Conservation (phyloP, 805 yeast species). For the Wickerhamomyces kurtzmanii region DNA sequence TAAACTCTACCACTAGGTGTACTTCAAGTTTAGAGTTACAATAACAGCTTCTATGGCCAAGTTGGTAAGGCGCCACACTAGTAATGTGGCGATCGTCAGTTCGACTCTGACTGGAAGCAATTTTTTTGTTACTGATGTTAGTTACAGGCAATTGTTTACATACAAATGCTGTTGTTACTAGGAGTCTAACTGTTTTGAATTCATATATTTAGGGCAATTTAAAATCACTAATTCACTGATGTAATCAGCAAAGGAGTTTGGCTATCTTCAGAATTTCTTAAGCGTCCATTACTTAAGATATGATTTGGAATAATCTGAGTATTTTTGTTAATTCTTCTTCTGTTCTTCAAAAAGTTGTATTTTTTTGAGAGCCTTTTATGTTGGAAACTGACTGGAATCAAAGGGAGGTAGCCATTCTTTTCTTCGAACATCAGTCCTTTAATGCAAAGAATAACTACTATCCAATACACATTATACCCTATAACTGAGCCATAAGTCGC, state of each 20-base stretch:
- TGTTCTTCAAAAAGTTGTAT: constrained; percentile 8
- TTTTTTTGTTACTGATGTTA: no score
- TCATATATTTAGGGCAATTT: no score
- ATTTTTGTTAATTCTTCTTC: constrained; percentile 3
- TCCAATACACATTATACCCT: constrained; percentile 70
- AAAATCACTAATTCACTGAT: no score
- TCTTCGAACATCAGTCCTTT: constrained; percentile 41
- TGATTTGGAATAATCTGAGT: constrained; percentile 2
- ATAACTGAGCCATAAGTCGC: constrained; percentile 85
- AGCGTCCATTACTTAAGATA: no score
- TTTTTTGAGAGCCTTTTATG: constrained; percentile 36
- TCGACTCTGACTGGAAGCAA: constrained; percentile 64
- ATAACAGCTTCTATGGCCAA: constrained; percentile 47
- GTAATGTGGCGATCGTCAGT: constrained; percentile 78
- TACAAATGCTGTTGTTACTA: no score
- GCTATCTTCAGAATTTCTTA: no score
- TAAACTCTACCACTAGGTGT: no score
- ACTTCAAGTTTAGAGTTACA: no score
- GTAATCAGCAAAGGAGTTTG: no score
- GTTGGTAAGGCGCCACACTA: constrained; percentile 80
- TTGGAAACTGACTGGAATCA: constrained; percentile 55
- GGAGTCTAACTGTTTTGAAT: no score
- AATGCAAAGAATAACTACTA: constrained; percentile 31
- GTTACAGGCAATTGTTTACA: no score
- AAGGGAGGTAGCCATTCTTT: constrained; percentile 46